These are phyloP conservation scores for Trifolium repens DNA, from an alignment of 306 rosid species.

Conservation along the genomic window DNA sequence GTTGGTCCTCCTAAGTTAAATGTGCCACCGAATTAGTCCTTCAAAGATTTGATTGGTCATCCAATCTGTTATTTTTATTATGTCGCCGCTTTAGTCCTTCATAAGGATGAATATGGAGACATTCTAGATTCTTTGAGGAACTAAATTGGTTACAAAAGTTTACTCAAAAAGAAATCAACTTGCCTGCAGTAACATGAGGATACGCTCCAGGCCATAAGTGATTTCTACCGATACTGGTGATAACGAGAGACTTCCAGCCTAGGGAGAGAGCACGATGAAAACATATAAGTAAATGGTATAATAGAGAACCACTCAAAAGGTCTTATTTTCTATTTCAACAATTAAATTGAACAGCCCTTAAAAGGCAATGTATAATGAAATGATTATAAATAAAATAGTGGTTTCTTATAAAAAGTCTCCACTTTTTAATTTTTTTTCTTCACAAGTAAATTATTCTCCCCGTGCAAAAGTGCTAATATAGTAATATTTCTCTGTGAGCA, in stretches of 20 bases:
- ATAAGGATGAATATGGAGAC: slow-evolving; percentile 17
- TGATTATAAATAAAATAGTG: slow-evolving; percentile 5
- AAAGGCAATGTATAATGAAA: slow-evolving; percentile 8
- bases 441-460: no score
- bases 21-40: not conserved
- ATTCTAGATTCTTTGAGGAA: slow-evolving; percentile 16
- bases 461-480: not conserved
- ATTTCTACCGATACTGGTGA: slow-evolving; percentile 93
- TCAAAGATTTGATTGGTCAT: not conserved
- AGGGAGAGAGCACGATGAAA: slow-evolving; percentile 39
- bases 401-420: not conserved
- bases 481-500: slow-evolving; percentile 7
- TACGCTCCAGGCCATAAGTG: slow-evolving; percentile 96
- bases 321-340: not conserved
- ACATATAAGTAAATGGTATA: slow-evolving; percentile 25
- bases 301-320: slow-evolving; percentile 3
- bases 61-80: not conserved
- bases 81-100: not conserved
- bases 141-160: not conserved
- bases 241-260: slow-evolving; percentile 94
- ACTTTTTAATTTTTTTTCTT: no score
- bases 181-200: slow-evolving; percentile 97
- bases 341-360: not conserved
- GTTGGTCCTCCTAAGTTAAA: slow-evolving; percentile 12
- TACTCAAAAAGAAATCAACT: slow-evolving; percentile 30